Conservation (phyloP, 805 yeast species). For the Priceomyces medius region DNA sequence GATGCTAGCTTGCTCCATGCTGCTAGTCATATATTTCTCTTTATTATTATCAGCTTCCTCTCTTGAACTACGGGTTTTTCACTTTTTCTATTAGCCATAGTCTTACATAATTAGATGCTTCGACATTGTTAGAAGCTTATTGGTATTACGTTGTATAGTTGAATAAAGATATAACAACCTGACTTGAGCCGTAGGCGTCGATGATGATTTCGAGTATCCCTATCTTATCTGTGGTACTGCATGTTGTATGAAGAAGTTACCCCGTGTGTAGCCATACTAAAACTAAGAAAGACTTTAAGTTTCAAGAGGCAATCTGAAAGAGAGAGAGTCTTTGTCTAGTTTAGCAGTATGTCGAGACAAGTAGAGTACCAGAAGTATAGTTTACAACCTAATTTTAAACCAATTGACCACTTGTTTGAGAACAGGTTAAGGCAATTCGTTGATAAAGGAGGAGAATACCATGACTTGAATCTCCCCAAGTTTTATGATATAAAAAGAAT, state of each 20-base stretch:
- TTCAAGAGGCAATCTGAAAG: too few species aligned
- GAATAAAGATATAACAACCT: too few species aligned
- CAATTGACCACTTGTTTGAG: slow-evolving; percentile 71
- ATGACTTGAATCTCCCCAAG: slow-evolving; percentile 70
- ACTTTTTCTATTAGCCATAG: too few species aligned
- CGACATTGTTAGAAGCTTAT: too few species aligned
- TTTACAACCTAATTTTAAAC: slow-evolving; percentile 66
- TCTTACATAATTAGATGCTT: too few species aligned
- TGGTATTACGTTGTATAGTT: too few species aligned
- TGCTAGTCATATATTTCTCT: background rate
- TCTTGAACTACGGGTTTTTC: too few species aligned
- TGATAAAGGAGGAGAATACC: slow-evolving; percentile 71
- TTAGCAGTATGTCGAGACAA: slow-evolving; percentile 3
- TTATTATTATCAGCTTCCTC: too few species aligned
- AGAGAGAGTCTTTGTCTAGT: background rate
- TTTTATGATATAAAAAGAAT: slow-evolving; percentile 66
- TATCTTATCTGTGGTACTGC: background rate
- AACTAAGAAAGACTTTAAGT: too few species aligned
- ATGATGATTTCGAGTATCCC: too few species aligned
- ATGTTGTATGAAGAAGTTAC: background rate
- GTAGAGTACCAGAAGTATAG: slow-evolving; percentile 17
- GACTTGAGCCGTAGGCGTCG: too few species aligned
- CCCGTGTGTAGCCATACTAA: too few species aligned
- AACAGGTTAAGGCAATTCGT: slow-evolving; percentile 74
- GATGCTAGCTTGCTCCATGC: background rate